Conservation (phyloP, 805 yeast species). For the Saturnispora dispora region DNA sequence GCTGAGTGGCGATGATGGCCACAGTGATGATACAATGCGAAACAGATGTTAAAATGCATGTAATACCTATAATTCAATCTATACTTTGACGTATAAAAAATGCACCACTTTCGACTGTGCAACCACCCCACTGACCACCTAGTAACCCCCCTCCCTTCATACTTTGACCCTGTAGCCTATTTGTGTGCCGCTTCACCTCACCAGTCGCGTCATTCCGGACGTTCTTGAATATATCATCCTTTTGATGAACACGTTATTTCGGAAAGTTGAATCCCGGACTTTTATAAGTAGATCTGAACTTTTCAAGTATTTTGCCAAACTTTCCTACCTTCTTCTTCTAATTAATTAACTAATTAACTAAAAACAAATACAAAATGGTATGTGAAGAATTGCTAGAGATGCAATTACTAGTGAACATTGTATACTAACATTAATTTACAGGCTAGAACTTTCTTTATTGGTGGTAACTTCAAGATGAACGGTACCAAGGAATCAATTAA, state of each 20-base stretch:
- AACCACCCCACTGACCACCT: too few relatives aligned
- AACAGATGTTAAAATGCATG: not conserved
- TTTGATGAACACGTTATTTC: not conserved
- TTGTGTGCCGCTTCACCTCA: not conserved
- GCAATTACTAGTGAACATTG: not conserved
- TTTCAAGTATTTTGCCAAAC: not conserved
- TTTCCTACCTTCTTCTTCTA: not conserved
- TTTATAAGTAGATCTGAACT: not conserved
- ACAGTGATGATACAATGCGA: slow-evolving; percentile 1
- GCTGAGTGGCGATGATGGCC: slow-evolving; percentile 6
- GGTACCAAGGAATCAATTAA: slow-evolving; percentile 83
- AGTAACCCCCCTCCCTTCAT: not conserved
- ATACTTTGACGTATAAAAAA: not conserved
- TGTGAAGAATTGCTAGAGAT: not conserved
- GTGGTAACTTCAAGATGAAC: slow-evolving; percentile 99
- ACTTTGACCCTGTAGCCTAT: not conserved
- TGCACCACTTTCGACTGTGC: too few relatives aligned
- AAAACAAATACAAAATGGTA: slow-evolving; percentile 5
- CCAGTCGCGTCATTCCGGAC: not conserved
- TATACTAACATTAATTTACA: not conserved
- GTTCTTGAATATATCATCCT: not conserved
- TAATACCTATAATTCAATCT: not conserved
- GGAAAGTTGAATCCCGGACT: slow-evolving; percentile 3
- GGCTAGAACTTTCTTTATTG: slow-evolving; percentile 69
- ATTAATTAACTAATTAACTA: not conserved